Evolutionary conservation across 164 flowering plant species (phyloP), one percentile per base, ranked within the genome.

Genomic region (Litsea cubeba): DNA sequence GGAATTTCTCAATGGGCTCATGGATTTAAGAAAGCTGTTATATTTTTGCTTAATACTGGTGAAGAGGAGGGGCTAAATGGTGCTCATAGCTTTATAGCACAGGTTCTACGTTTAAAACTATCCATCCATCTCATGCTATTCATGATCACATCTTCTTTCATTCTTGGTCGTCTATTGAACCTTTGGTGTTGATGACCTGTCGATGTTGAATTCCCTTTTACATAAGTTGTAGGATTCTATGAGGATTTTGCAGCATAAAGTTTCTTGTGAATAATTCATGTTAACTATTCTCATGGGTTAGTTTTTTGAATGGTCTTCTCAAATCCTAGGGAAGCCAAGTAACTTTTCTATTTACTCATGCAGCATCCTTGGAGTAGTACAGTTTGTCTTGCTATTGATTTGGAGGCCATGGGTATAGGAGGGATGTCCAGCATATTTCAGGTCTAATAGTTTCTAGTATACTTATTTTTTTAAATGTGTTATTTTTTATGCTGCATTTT

Each of bases 11-110:
- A 95, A 24, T 93, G 95, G 98, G 97, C 97, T 72, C 97, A 91
- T 84, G 97, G 97, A 49, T 92, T 92, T 64, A 93, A 88, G 79
- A 85, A 88, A 75, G 80, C 87, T 81, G 85, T 95, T 64, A 92
- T 95, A 76, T 93, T 95, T 79, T 80, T 95, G 58, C 91, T 95
- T 72, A 95, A 95, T 79, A 91, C 97, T 62, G 99, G 99, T 66
- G 99, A 95, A 78, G 99, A 95, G 82, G 99, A 95, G 73, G 99
- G 99, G 71, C 86, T 95, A 68, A 89, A 88, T 86, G 99, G 99
- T 78, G 98, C 99, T 76, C 97, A 95, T 81, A 95, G 99, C 87
- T 95, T 95, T 82, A 85, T 95, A 70, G 91, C 98, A 79, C 98
- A 93, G 98, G 99, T 93, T 23, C 66, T 71, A 68, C 26, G 66